Conservation (phyloP, 208 protist species). For the Wallacemonas sp. region DNA sequence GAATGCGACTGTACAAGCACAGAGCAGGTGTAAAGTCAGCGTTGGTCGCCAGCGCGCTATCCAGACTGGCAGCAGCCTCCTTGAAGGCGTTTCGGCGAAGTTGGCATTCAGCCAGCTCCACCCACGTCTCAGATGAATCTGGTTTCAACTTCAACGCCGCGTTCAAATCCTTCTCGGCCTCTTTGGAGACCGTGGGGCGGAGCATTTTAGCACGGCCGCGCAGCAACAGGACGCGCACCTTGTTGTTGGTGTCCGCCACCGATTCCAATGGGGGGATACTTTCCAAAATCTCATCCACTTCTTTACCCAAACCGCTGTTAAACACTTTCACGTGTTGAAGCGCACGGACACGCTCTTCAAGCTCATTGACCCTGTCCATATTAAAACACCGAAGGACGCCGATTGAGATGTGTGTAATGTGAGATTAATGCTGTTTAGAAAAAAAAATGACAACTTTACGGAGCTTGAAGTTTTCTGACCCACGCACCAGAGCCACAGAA, state of each 20-base stretch:
- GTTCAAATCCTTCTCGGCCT: constrained; percentile 75
- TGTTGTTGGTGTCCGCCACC: constrained; percentile 39
- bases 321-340: constrained; percentile 66
- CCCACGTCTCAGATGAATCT: constrained; percentile 58
- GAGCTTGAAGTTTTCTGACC: too few relatives aligned
- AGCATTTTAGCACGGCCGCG: constrained; percentile 58
- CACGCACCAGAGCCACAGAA: too few relatives aligned
- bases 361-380: constrained; percentile 25
- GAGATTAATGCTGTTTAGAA: too few relatives aligned
- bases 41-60: constrained; percentile 60
- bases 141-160: constrained; percentile 68
- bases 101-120: constrained; percentile 76
- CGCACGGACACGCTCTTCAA: constrained; percentile 59
- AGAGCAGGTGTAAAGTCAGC: constrained; percentile 50
- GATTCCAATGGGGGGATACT: constrained; percentile 45
- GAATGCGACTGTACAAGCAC: constrained; percentile 81
- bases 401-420: too few relatives aligned
- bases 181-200: constrained; percentile 67
- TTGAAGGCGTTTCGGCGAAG: constrained; percentile 70
- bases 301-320: constrained; percentile 40
- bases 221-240: constrained; percentile 68
- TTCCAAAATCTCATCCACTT: constrained; percentile 50
- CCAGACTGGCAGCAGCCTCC: constrained; percentile 76
- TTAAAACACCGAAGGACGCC: too few relatives aligned
- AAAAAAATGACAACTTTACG: too few relatives aligned